Evolutionary conservation across 2,329 filamentous ascomycete species (phyloP), one percentile per base, ranked within the genome.

Genomic region (Alternaria consortialis): DNA sequence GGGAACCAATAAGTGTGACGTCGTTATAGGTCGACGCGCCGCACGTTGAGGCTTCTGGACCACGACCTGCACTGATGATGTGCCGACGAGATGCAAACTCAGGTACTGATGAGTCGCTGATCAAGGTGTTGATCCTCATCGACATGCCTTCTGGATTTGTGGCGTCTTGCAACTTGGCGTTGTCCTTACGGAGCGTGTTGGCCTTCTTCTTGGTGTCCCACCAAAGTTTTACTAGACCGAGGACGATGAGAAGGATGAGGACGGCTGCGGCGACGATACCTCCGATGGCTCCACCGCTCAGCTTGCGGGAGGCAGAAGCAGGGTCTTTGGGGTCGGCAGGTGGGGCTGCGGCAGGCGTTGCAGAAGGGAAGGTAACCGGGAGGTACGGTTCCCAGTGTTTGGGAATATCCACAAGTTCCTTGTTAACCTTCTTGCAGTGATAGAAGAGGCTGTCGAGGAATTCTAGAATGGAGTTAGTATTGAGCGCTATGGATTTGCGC

Each of bases 301-400:
- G 42, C n/a, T 31, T 52, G 12, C 25, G 9, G 20, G n/a, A 11
- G 15, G 4, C 15, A 39, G 13, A 9, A 13, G 9, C 11, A 40
- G n/a, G 9, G 15, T 31, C 29, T 2, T 29, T 42, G 27, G 34
- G 6, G 5, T 23, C 13, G n/a, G 31, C 8, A 1, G 23, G 2
- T 3, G 20, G 8, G 8, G 29, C 12, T 15, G 52, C 20, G 25
- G 27, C 29, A 13, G 52, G n/a, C 20, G 51, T 27, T 25, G 55
- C 4, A 5, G 46, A 13, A 34, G 37, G 23, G 43, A 23, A 36
- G 5, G 29, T 20, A 13, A 4, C 29, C 17, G 60, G 67, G 0
- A 69, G 51, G 20, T 66, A 67, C 7, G 53, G 52, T 12, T 62
- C 50, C 67, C 69, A 71, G 3, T 46, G 55, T 13, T 43, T 34